Evolutionary conservation across 768 basidiomycete genomes (phyloP), one percentile per base, ranked within the genome.

Genomic region (Galerina sulciceps): DNA sequence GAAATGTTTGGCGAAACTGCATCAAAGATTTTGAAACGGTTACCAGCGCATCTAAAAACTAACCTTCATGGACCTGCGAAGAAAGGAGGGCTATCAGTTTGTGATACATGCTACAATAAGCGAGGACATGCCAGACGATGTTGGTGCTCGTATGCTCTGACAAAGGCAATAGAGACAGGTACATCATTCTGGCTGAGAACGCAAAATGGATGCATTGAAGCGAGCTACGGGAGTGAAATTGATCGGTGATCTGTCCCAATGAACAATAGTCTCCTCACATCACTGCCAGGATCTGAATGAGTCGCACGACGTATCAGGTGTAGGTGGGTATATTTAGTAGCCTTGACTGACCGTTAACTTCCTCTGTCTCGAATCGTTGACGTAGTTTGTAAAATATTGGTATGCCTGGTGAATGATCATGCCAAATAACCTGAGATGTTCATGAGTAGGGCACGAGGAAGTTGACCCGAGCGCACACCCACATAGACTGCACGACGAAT

Each of bases 311-410:
- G 5, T 41, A 23, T 41, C 3, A 43, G 4, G 0, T 10, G 17
- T 43, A 14, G 14, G 8, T 22, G 11, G 13, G 10, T n/a, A 4
- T 10, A 17, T 15, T n/a, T 54, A 1, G 43, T 42, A 0, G 34
- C 8, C 26, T 4, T 31, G 26, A 31, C 26, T 31, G 5, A 2
- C 26, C 26, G 26, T 18, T 13, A 54, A 8, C 6, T 54, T 54
- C 18, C 53, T 31, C 2, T 35, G n/a, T 20, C 35, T 45, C 9
- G 53, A 34, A 15, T 55, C 53, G 6, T 26, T 55, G 14, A 14
- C 31, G 17, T 46, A 55, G 44, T 55, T 45, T 9, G 43, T 14
- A 17, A 55, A 55, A 34, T 55, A 55, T n/a, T 55, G 44, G 34
- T 55, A 55, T 22, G 42, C 53, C 20, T 55, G 53, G 17, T 46